Evolutionary conservation across 2,329 filamentous ascomycete genomes (phyloP), one percentile per base, ranked within the genome.

Genomic region (Metarhizium humberi): DNA sequence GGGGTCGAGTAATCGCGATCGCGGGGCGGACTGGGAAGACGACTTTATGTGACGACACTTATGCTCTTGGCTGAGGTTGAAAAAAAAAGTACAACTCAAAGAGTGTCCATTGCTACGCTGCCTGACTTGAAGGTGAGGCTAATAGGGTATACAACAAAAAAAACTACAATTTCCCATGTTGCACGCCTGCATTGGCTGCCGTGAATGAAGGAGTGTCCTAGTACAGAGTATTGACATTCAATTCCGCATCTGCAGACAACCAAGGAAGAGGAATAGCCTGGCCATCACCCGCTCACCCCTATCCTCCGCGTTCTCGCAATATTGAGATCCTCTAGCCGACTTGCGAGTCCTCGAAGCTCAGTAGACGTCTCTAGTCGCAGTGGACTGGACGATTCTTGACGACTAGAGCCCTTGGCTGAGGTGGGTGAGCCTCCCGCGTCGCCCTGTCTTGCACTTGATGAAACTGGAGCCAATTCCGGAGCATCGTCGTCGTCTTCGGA

Each of bases 1-100:
- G 47, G 74, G 71, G 25, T 84, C 84, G 55, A 96, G 86, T 74
- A 99, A 99, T 71, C 89, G 96, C 72, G 85, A 96, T 66, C 82
- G 90, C 14, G 78, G 80, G 59, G 81, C 84, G 57, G 77, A 89
- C 68, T 92, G 89, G 75, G 81, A 90, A 66, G 92, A 96, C 57
- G 92, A 99, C 67, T 99, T 99, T 67, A 95, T 96, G 90, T 92
- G 80, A 48, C 18, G 8, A 2, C 32, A 8, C 32, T 34, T 6
- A 25, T 25, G 20, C 43, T 6, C 43, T 25, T 34, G 6, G 32
- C 10, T 34, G 7, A 34, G 7, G 32, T 8, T 11, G 32, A n/a
- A n/a, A n/a, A n/a, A n/a, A 43, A 4, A 43, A 43, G 18, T 6
- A 52, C 36, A 52, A 52, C n/a, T 16, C 40, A 43, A 43, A 43